These are phyloP conservation scores for Corchorus capsularis DNA, from an alignment of 345 rosid species.

Conservation along the genomic window DNA sequence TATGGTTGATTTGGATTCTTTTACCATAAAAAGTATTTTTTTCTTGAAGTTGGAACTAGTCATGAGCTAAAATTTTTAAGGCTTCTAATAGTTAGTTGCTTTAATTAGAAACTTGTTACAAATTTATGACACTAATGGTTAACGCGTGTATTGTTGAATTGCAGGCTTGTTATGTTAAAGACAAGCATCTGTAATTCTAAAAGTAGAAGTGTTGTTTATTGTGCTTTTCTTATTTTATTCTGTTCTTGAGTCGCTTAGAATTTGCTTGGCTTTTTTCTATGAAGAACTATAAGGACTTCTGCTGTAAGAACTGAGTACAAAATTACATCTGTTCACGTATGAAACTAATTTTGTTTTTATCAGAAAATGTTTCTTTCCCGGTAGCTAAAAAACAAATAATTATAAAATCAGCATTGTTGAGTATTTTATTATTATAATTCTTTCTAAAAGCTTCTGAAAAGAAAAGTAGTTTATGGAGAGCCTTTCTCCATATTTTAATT, in stretches of 20 bases:
- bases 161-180: not conserved
- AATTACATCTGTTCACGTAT: not conserved
- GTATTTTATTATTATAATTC: not conserved
- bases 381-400: not conserved
- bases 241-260: not conserved
- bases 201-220: not conserved
- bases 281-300: not conserved
- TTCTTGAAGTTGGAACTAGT: not conserved
- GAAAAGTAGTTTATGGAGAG: not conserved
- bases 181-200: not conserved
- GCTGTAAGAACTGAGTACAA: not conserved
- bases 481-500: not conserved
- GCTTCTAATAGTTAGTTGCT: not conserved
- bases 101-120: not conserved
- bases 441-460: not conserved
- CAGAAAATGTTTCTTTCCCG: not conserved
- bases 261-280: not conserved
- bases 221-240: not conserved
- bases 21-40: not conserved
- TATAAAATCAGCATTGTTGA: not conserved
- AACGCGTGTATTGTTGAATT: not conserved
- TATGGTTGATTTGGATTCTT: not conserved
- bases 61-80: not conserved
- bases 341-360: not conserved
- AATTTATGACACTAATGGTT: not conserved